Evolutionary conservation across 2,329 filamentous ascomycete species (phyloP), one percentile per base, ranked within the genome.

Genomic region (Colletotrichum costaricense): DNA sequence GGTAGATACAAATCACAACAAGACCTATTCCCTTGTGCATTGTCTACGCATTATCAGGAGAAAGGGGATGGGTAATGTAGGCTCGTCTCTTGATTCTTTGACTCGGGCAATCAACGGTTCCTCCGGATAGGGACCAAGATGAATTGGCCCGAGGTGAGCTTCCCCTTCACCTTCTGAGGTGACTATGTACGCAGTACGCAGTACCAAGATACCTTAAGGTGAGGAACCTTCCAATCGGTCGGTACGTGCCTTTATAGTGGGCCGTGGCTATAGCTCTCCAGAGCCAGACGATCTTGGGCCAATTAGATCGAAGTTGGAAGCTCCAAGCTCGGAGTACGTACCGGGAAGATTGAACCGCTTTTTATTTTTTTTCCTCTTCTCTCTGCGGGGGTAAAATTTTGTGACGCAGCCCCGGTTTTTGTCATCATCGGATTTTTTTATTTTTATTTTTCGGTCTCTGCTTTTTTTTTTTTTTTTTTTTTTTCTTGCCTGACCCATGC

Each of bases 361-460:
- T 38, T 24, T 11, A 35, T n/a, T 22, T 19, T 4, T 8, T 35
- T 63, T 24, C 58, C 63, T 64, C 26, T 65, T 63, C 8, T 49
- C 19, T 63, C 14, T 70, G 66, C 69, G 72, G 69, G 72, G 74
- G 72, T 74, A 75, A 76, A 76, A 75, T 73, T 76, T 76, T 76
- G 73, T 76, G 69, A 73, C 49, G 73, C 69, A 56, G 73, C 66
- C 73, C 73, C 74, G 33, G 55, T 55, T 73, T 75, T 75, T 75
- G 69, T 73, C 57, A 73, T 68, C 63, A 67, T 72, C 42, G 69
- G 62, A 55, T 59, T 67, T 38, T 72, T 26, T 26, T 46, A 6
- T 6, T 14, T 14, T 12, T 24, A 42, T n/a, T 69, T 35, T 30
- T 56, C 30, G 56, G 30, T 42, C 30, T 66, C 33, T 56, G 26